Evolutionary conservation across 768 basidiomycete genomes (phyloP), one percentile per base, ranked within the genome.

Genomic region (Psilocybe cubensis): DNA sequence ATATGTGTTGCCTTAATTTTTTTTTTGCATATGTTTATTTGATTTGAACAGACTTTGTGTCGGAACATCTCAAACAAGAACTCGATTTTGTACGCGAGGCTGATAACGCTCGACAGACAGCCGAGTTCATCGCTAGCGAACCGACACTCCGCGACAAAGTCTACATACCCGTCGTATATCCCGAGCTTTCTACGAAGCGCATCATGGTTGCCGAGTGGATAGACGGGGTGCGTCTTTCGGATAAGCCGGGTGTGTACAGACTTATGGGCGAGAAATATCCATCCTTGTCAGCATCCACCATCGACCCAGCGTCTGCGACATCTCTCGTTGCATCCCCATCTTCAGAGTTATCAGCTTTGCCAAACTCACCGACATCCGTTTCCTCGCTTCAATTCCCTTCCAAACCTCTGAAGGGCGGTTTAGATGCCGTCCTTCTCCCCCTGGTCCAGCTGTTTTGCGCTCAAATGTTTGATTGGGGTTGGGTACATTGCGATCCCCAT

Each of bases 391-490:
- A 61, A 8, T 67, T 72, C 31, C 70, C 72, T 10, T 35, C 68
- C 3, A 73, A 68, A 54, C 75, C 79, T 17, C 73, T 89, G 8
- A 81, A 80, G 61, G 88, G 89, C 9, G 89, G 89, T 25, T 72
- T 84, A 28, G 72, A 77, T 47, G 73, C 80, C 28, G 79, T 92
- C 54, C 94, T 97, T 92, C 85, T 91, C 58, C 86, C 87, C 21
- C 93, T 94, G 81, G 87, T 95, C 31, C 88, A 92, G 59, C 78
- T 94, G 2, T 95, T 95, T 76, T 88, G 88, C 23, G 92, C 90
- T 2, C 93, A 86, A 77, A 95, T 95, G 72, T 98, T 97, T 70
- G 83, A 83, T 57, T 97, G 91, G 91, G 94, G 94, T 10, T 95
- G 88, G 81, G 88, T 94, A 3, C 88, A 92, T 70, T 93, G 93